Base-by-base conservation (phyloP, 176 grass and related monocot species). In the Tillandsia fasciculata region DNA sequence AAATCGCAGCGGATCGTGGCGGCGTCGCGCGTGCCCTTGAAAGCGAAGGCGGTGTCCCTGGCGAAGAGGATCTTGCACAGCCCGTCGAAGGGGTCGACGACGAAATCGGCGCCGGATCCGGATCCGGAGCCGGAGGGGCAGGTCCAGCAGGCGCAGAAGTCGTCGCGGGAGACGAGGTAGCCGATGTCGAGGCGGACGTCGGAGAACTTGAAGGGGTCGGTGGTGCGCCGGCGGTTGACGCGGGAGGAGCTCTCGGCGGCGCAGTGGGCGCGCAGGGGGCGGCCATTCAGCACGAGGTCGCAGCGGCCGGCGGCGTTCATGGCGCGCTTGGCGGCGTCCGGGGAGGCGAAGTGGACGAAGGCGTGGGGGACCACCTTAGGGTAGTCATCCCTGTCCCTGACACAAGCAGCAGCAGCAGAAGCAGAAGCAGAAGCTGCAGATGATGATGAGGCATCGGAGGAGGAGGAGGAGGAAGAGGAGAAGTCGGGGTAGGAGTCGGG, bases 321-420 rank as follows among this genome's bases (percentile, higher is more conserved):
- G 26, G 88, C 86, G 28, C 77, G 79, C 67, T 74, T 90, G n/a
- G 83, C 86, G 14, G 23, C 83, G 13, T 85, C 86, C 10, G 76
- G 79, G n/a, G 58, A 66, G 49, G 81, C 83, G 50, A 92, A 96
- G 76, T 96, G 89, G 68, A 96, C 93, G 68, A 96, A 96, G 1
- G 85, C 91, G 76, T 96, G 92, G 1, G 93, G 86, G 0, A 79
- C 86, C 5, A 96, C 89, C 78, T 71, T 83, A 0, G 53, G 73
- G 71, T 77, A 81, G 12, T 68, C 73, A n/a, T 78, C 83, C 47
- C 64, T 67, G 24, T 68, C 72, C 33, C 33, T 42, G 33, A 42
- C 7, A 4, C 5, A 6, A 42, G 29, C 4, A 3, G 29, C 3
- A 4, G 29, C 4, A 33, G 29, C 0, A 33, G 3, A 0, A 33